Base-by-base conservation (phyloP, 164 flowering plant species). In the Taxillus chinensis region DNA sequence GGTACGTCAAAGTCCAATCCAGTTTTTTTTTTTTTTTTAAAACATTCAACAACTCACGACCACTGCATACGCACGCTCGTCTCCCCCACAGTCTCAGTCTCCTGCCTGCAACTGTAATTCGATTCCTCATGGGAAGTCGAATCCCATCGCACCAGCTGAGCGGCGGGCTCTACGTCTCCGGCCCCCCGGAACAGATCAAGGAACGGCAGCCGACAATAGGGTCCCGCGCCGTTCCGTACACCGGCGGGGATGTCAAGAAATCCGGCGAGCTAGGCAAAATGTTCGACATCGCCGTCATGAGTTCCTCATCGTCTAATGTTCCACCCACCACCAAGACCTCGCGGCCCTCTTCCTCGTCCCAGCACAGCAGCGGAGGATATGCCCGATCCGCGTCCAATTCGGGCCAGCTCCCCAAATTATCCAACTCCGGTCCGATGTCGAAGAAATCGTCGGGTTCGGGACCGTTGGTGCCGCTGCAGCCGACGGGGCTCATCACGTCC, bases 221-320 rank as follows among this genome's bases (percentile, higher is more conserved):
- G 9, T 79, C 96, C 2, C 77, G 85, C 17, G 84, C 90, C 49
- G 76, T 83, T 0, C 87, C 87, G 2, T 88, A 86, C 78, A 88
- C 90, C 15, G 96, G 92, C 65, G 96, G 92, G 41, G 96, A 86
- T 73, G 72, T 84, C 17, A 62, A 86, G 76, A 86, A 83, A 62
- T 89, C 92, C 40, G 92, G 92, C 12, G 99, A 93, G 75, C 77
- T 93, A 27, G 99, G 91, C 4, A 93, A 86, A 67, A 93, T 93
- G 99, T 89, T 90, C 61, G 96, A 87, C 68, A 81, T 90, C 70
- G 73, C 77, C 10, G 67, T 70, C 15, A 40, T 63, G 5, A 75
- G 75, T 56, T 62, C 73, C 2, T 51, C 83, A 0, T 8, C 51
- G 13, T 8, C 51, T 14, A 3, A 11, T 14, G 46, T 6, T 9